Base-by-base conservation (phyloP, 1,284 basidiomycete species). In the Trichosporon sp. region DNA sequence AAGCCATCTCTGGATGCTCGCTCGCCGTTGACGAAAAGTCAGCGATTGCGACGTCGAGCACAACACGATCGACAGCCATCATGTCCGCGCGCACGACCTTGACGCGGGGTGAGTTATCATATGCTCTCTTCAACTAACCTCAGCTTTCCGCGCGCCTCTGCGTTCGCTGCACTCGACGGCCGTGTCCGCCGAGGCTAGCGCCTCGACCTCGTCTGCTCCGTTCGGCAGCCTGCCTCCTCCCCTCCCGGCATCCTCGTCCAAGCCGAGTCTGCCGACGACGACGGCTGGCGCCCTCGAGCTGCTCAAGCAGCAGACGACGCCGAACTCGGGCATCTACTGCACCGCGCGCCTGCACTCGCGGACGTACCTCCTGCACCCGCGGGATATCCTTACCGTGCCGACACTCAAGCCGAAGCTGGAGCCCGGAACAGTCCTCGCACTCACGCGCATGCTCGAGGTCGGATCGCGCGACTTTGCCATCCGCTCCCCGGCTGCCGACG, bases 401-500 rank as follows among this genome's bases (percentile, higher is more conserved):
- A 88, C 88, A 58, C 85, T 98, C 58, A 88, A 88, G 69, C 74
- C 75, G 19, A 40, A 71, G 11, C 70, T 70, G 57, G 87, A 75
- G 10, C 78, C 95, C 62, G 95, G 95, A 27, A 91, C 96, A 74
- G 85, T 90, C 37, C 85, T 99, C 62, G 81, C 85, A 6, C 86
- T 99, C 63, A 89, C 91, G 69, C 85, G 92, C 69, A 89, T 99
- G 65, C 89, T 95, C 77, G 95, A 99, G 81, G 86, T 98, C 60
- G 95, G 95, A 65, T 93, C 92, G 56, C 87, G 94, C 70, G 93
- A 97, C 77, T 98, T 89, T 81, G 95, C 93, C n/a, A 72, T 81
- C 52, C 67, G 70, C 59, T 71, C 84, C 89, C 62, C 91, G 1
- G 73, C 75, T 0, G 71, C 77, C 0, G 62, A 70, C n/a, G 73